Evolutionary conservation across 192 early-diverging fungal genomes (phyloP), one percentile per base, ranked within the genome.

Genomic region (Backusella liffmaniae): DNA sequence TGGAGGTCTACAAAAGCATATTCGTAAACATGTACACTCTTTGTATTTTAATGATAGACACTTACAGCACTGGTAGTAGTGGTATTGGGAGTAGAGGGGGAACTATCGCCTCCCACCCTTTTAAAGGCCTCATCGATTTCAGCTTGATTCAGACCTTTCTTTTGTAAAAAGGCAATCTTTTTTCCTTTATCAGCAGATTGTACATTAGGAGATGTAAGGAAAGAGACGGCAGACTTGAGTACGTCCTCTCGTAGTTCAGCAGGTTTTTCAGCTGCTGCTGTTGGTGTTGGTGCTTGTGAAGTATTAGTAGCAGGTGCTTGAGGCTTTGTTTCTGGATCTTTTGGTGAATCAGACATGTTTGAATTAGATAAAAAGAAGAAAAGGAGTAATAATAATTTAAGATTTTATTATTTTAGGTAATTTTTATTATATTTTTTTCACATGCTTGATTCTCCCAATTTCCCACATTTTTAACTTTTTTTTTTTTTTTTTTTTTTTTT

Each of bases 121-220:
- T 80, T 49, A 46, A 86, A 76, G 0, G 93, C 93, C 30, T 83
- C 81, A 51, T 95, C 87, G 72, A 95, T 94, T 79, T 95, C 94
- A 26, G 81, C 87, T 29, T 80, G 42, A 5, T 84, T 89, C 69
- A 95, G 70, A 9, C 93, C 93, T 73, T 95, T 95, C 41, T 89
- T 87, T 76, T 93, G 89, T 71, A 95, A 82, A 77, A 95, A 95
- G n/a, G 91, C 88, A 39, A 93, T 80, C 70, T 90, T 87, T 75
- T 94, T 94, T 10, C 85, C 85, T 34, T 93, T 81, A 3, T 94
- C 92, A 8, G 91, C 89, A 26, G 88, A 79, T 70, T 86, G 88
- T 0, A 95, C 93, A 75, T 92, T 93, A n/a, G 92, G 89, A 18
- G 94, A 92, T 5, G 82, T 84, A 36, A 95, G 81, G 83, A 95